Base-by-base conservation (phyloP, 2,329 filamentous ascomycete species). In the Penicillium sclerotigenum region DNA sequence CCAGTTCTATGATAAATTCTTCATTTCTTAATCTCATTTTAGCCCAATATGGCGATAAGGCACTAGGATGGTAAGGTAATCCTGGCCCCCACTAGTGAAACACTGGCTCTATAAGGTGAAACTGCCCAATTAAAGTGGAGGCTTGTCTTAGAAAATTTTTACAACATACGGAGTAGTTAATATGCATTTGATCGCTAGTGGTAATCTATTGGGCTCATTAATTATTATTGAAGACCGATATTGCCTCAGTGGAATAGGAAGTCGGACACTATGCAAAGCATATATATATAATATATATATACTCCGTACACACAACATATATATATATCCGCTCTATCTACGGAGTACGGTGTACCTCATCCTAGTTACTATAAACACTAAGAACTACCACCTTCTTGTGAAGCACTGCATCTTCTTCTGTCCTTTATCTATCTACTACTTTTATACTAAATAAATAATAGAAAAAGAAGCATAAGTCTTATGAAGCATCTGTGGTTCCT, bases 31-130 rank as follows among this genome's bases (percentile, higher is more conserved):
- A n/a, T 29, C 6, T 9, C 5, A 33, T 33, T 33, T n/a, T 11
- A 34, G 20, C 43, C 43, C 14, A 6, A 24, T 13, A 14, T 0
- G 29, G 20, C 18, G 14, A 7, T 16, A 33, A 11, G 7, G 7
- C 20, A 24, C 18, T 24, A 46, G 13, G 34, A 13, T 2, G 13
- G 7, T 31, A 43, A 29, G 14, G 24, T 22, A n/a, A 16, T 36
- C 14, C 41, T 3, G 18, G 42, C 51, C 56, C 45, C 56, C 56
- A 59, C 56, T 16, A 34, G 36, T 56, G 56, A 60, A 59, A 60
- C 58, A 59, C 37, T 50, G 45, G 47, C 47, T 47, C 34, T 50
- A 22, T 29, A 5, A 16, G 18, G 29, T 52, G 37, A 49, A 57
- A 38, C 43, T 45, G 18, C 31, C 22, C 11, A 43, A 43, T 10